Base-by-base conservation (phyloP, 805 yeast genomes). In the Cyberlindnera subsufficiens region DNA sequence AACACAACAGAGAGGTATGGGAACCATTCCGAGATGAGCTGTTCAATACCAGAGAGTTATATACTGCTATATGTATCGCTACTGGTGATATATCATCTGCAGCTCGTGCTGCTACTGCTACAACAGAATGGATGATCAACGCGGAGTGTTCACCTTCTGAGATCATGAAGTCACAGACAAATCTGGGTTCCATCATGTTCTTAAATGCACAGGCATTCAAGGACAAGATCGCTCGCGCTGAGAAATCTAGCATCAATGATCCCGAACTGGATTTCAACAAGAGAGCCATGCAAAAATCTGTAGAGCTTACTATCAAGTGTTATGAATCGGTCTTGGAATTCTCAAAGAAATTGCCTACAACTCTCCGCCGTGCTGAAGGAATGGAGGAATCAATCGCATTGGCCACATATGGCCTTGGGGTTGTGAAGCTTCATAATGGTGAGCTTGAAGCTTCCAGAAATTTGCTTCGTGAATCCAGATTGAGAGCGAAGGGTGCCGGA, bases 371-470 rank as follows among this genome's bases (percentile, higher is more conserved):
- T 14, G 73, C 70, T 38, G 59, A 61, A 10, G 64, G 67, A 6
- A 62, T 83, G 11, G 72, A 76, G 29, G 87, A 85, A 49, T 78
- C 85, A 1, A 78, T 84, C 34, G 93, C 95, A 0, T 68, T 90
- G 58, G 79, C 96, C 0, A 78, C 88, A 0, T 90, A 85, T 57
- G 95, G 96, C 0, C 68, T 86, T 33, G 98, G 96, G 2, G 95
- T 89, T 5, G 72, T 87, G 10, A 72, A 76, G 35, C 63, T 82
- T n/a, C 86, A 86, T 52, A 56, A 68, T 37, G 75, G 81, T 1
- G 65, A 80, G 10, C 68, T 75, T 43, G 72, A 68, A 2, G 64
- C 71, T 42, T 89, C 96, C 0, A 78, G 75, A 49, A 68, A 78
- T 34, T 65, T 75, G 22, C 66, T 90, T 37, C 67, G 81, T 6